Base-by-base conservation (phyloP, 345 rosid species). In the Gossypium anomalum region DNA sequence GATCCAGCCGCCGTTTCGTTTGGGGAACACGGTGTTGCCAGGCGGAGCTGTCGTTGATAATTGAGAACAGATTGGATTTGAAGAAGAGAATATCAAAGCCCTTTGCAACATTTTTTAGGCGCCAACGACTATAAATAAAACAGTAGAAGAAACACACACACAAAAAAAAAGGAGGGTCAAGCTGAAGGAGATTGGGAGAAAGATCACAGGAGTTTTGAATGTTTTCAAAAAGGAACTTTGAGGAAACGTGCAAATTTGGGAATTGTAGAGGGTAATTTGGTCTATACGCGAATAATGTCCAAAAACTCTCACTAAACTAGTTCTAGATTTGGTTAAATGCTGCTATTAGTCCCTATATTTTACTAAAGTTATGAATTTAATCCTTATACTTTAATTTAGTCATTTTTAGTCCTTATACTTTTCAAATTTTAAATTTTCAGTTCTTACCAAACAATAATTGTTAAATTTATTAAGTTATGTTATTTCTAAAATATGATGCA, bases 1-100 rank as follows among this genome's bases (percentile, higher is more conserved):
- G 70, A 70, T 65, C 74, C 58, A 57, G 77, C 22, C 44, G 72
- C 43, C 34, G 67, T 13, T 52, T 17, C 51, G 80, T 52, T 47
- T 45, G 11, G 67, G 71, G 19, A 29, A n/a, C 43, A 71, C 45
- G 49, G 51, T 22, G 60, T 69, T 67, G 11, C 13, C 29, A 3
- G 12, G 63, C 47, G 59, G 70, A 48, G 67, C 6, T 63, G 48
- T 17, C 22, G 9, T 14, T 10, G 68, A 29, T 12, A 49, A 45
- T 0, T 47, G 11, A 52, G 16, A 43, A 27, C 74, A 70, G 55
- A 61, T 48, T 51, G 51, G 22, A 4, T 3, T 29, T 43, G 71
- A 59, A 17, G 76, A n/a, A 49, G 63, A 56, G 14, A 44, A 49
- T 15, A 66, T 61, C 15, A 25, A 66, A 66, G 76, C 19, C 11